Evolutionary conservation across 257 asterid genomes (phyloP), one percentile per base, ranked within the genome.

Genomic region (Primulina eburnea): DNA sequence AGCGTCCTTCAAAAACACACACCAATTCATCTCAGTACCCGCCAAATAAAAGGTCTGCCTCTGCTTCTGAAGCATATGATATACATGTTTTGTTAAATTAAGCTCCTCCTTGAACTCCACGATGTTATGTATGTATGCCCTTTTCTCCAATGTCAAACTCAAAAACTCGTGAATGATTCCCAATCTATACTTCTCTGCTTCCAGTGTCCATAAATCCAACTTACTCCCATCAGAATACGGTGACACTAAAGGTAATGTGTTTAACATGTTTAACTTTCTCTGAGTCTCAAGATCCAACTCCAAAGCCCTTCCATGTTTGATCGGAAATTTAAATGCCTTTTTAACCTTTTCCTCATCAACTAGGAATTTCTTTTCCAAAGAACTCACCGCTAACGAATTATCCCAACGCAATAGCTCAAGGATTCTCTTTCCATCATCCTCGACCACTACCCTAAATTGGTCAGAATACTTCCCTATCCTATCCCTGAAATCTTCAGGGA

Each of bases 11-110:
- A 94, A 74, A 80, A 94, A 91, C 62, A 91, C 97, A 37, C 95
- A 86, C 97, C 99, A 94, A 70, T 94, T 91, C 99, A 94, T 94
- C 89, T 91, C 92, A 2, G 97, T 91, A 24, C 99, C 97, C 35
- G 90, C 96, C 78, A 94, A 75, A 73, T 91, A 91, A 74, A 94
- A 94, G 18, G 96, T 86, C 78, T 82, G 52, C 7, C 92, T 89
- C 81, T 91, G 97, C 82, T 88, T 91, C 81, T 79, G 43, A 56
- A 94, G 95, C 95, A 91, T 91, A 81, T 85, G 89, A 69, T 89
- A 94, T 62, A 96, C 89, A 71, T 83, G 96, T 57, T 84, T 94
- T 0, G 99, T 89, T 64, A 89, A 89, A 79, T 88, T 80, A 64
- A 89, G 87, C 77, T 91, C 97, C 43, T 94, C 97, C 82, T 91